phyloP scores from a whole-genome alignment of 169 alveolate genomes.

The Plasmodium malariae region DNA sequence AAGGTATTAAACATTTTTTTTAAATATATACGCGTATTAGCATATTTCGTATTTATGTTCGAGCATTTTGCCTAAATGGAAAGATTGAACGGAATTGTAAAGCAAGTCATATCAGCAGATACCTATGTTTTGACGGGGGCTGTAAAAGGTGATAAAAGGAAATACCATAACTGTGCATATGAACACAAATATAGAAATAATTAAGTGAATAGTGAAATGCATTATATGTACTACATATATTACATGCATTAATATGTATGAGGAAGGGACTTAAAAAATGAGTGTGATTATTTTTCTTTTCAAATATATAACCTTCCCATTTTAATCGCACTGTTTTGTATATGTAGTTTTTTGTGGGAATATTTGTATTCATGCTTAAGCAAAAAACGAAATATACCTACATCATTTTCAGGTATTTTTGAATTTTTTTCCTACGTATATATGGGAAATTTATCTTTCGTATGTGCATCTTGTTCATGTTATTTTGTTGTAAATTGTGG shows the following conservation, averaged over 20 bases:
- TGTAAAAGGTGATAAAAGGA: slow-evolving; percentile 34
- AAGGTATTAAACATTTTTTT: neutral
- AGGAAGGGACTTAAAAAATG: neutral
- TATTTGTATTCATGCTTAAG: no score
- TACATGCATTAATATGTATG: neutral
- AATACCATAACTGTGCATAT: neutral
- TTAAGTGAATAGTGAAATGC: neutral
- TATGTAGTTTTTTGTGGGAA: no score
- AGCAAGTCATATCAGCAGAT: slow-evolving; percentile 74
- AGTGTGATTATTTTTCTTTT: neutral
- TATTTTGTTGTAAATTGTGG: no score
- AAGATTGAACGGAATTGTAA: slow-evolving; percentile 67
- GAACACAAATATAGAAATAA: neutral
- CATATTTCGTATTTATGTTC: neutral
- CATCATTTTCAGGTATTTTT: no score
- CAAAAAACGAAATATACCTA: no score
- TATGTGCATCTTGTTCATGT: no score
- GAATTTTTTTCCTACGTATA: no score
- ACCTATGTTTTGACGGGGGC: slow-evolving; percentile 71
- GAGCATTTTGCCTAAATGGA: slow-evolving; percentile 46
- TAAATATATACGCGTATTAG: neutral
- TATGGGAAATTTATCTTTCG: no score
- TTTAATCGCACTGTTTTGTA: no score
- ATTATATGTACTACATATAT: neutral
- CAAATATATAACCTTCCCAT: neutral